phyloP scores from a whole-genome alignment of 768 basidiomycete genomes.

The Xerocomellus intermedius region DNA sequence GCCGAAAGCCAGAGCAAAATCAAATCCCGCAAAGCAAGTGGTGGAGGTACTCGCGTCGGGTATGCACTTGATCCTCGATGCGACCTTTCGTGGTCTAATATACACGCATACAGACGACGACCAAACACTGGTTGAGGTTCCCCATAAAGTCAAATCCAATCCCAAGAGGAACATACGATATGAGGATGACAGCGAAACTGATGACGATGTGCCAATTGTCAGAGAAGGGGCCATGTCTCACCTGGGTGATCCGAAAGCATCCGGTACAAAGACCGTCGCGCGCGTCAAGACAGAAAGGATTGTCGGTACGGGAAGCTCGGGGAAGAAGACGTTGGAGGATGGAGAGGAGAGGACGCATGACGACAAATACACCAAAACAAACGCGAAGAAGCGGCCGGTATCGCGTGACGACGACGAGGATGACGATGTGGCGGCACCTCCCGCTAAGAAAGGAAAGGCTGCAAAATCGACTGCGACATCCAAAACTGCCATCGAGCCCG shows the following conservation, averaged over 20 bases:
- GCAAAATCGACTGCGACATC: background rate
- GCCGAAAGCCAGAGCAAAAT: constrained; percentile 6
- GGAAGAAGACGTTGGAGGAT: background rate
- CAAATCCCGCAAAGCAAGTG: constrained; percentile 1
- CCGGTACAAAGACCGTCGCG: background rate
- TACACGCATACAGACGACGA: constrained; percentile 27
- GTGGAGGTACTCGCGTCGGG: constrained; percentile 15
- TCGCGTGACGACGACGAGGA: constrained; percentile 1
- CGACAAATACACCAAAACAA: background rate
- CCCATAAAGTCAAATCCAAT: constrained; percentile 8
- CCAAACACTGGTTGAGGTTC: constrained; percentile 25
- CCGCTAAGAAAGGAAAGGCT: constrained; percentile 19
- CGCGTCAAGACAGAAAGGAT: background rate
- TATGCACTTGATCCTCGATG: background rate
- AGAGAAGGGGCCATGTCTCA: background rate
- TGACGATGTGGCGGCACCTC: background rate
- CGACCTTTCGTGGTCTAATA: background rate
- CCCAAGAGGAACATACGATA: background rate
- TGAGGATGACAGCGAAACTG: constrained; percentile 1
- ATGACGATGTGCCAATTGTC: background rate
- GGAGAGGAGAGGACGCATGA: background rate
- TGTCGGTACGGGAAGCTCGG: background rate
- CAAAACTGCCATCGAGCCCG: background rate
- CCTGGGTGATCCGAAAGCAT: background rate
- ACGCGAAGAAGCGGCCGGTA: constrained; percentile 4